A percentile compares a stretch with the other conserved stretches of the same genome.
phyloP scores from a whole-genome alignment of 129 eudicot species.

The Oenanthe sinensis region DNA sequence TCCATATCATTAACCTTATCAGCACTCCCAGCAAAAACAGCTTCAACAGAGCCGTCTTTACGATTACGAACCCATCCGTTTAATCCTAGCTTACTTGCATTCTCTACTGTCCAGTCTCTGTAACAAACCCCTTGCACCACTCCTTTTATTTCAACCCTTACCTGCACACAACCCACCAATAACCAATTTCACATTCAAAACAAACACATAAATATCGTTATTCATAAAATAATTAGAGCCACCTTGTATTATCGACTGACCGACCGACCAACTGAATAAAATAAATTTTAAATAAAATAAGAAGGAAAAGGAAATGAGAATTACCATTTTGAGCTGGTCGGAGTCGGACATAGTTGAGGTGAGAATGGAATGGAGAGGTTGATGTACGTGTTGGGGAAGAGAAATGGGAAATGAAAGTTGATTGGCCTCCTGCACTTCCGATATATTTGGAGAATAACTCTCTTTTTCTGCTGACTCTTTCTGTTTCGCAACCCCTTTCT shows the following conservation, averaged over 20 bases:
- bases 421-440: neutral
- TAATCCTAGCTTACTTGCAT: slow-evolving; percentile 67
- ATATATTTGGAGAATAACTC: neutral
- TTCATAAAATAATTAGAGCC: no score
- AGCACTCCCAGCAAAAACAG: slow-evolving; percentile 51
- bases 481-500: neutral
- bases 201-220: neutral
- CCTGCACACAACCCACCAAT: slow-evolving; percentile 29
- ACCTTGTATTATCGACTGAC: no score
- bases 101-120: slow-evolving; percentile 72
- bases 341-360: slow-evolving; percentile 40
- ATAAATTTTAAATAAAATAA: neutral
- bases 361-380: slow-evolving; percentile 22
- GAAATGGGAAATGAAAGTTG: neutral
- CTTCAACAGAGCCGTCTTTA: slow-evolving; percentile 82
- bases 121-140: slow-evolving; percentile 87
- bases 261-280: neutral
- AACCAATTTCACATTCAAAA: neutral
- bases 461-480: neutral
- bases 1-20: slow-evolving; percentile 80
- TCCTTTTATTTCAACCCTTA: slow-evolving; percentile 62
- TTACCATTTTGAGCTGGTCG: slow-evolving; percentile 43
- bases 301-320: neutral
- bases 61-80: slow-evolving; percentile 96
- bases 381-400: neutral